A percentile compares a stretch with the other conserved stretches of the same genome.
These are phyloP conservation scores for Serpula lacrymans DNA, from an alignment of 768 basidiomycete species.

Conservation along the genomic window DNA sequence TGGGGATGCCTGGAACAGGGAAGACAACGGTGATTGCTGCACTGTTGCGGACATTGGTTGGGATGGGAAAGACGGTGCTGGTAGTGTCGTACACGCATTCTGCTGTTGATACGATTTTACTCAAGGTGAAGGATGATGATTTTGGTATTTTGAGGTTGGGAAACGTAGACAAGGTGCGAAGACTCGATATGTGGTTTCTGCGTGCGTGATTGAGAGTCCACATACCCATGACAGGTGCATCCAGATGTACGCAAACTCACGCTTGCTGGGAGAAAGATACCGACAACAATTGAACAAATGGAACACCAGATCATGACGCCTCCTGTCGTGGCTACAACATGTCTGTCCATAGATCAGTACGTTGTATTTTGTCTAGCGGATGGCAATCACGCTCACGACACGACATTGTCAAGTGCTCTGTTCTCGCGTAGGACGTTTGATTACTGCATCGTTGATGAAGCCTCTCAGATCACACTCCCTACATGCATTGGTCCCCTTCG, in stretches of 20 bases:
- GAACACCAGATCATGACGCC: conserved; percentile 83
- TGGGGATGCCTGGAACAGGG: conserved; percentile 99
- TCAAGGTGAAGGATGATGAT: conserved; percentile 69
- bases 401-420: conserved; percentile 55
- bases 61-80: conserved; percentile 80
- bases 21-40: conserved; percentile 95
- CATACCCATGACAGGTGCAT: conserved; percentile 82
- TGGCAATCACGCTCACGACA: conserved; percentile 6
- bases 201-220: conserved; percentile 4
- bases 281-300: conserved; percentile 75
- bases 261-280: conserved; percentile 48
- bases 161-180: conserved; percentile 80
- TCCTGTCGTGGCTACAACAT: conserved; percentile 94
- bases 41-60: conserved; percentile 76
- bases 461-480: conserved; percentile 94
- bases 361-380: conserved; percentile 27
- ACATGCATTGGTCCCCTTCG: conserved; percentile 93
- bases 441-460: conserved; percentile 97
- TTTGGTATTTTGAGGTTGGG: conserved; percentile 83
- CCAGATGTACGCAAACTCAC: conserved; percentile 75
- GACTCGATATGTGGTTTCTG: conserved; percentile 5
- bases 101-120: conserved; percentile 94
- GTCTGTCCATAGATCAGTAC: conserved; percentile 91
- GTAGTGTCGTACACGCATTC: conserved; percentile 96
- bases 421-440: conserved; percentile 87